Percentiles rank a stretch among this genome's conserved stretches.
Conservation (phyloP, 2,329 filamentous ascomycete species). For the Claviceps capensis region DNA sequence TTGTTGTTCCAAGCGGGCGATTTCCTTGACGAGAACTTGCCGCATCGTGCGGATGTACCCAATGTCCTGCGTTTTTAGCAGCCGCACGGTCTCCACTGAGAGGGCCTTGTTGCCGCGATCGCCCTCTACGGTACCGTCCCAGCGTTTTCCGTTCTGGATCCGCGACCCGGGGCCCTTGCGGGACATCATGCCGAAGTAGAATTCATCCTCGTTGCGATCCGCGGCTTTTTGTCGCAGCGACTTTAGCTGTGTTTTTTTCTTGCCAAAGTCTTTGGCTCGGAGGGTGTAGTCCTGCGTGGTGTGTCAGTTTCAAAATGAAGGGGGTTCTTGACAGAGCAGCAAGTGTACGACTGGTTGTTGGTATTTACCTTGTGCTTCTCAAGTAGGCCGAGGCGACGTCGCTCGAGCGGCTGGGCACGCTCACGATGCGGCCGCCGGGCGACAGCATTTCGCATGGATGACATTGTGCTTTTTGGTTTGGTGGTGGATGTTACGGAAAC, state of each 20-base stretch:
- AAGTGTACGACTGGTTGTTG: too few species aligned
- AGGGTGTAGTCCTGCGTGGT: slow-evolving; percentile 44
- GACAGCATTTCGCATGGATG: slow-evolving; percentile 50
- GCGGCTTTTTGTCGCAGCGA: slow-evolving; percentile 46
- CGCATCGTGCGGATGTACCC: slow-evolving; percentile 50
- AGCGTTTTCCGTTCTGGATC: slow-evolving; percentile 34
- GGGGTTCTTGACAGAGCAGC: not conserved
- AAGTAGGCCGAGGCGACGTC: slow-evolving; percentile 75
- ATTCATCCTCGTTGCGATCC: slow-evolving; percentile 59
- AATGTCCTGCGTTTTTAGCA: slow-evolving; percentile 57
- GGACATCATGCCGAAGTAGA: slow-evolving; percentile 58
- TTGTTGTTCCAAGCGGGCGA: slow-evolving; percentile 39
- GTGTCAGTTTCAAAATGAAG: not conserved
- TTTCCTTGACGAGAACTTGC: slow-evolving; percentile 45
- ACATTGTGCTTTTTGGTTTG: slow-evolving; percentile 24
- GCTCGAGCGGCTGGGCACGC: slow-evolving; percentile 73
- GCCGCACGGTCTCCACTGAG: slow-evolving; percentile 41
- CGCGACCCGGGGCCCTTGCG: slow-evolving; percentile 40
- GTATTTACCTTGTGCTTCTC: slow-evolving; percentile 76
- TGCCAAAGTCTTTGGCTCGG: slow-evolving; percentile 51
- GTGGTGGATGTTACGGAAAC: not conserved
- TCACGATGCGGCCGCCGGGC: slow-evolving; percentile 79
- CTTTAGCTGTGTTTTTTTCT: slow-evolving; percentile 49
- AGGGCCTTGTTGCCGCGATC: slow-evolving; percentile 44
- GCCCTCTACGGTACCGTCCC: slow-evolving; percentile 41